These are phyloP conservation scores for Marsdenia floribunda DNA, from an alignment of 257 asterid species.

Conservation along the genomic window DNA sequence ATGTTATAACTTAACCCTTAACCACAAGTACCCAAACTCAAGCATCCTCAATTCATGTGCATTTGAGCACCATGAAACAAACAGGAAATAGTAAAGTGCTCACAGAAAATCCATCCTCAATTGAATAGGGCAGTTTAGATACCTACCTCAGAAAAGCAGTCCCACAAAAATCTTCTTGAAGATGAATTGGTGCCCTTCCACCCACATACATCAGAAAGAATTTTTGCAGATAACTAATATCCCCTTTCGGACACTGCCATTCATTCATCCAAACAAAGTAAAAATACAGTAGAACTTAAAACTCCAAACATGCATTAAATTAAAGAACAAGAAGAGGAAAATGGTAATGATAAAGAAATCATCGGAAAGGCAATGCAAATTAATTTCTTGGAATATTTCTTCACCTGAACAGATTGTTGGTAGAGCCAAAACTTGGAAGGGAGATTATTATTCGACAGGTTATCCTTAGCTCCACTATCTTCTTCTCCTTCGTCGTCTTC, in stretches of 20 bases:
- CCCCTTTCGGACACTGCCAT: constrained; percentile 97
- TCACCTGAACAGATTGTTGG: constrained; percentile 94
- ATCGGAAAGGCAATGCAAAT: too few species aligned
- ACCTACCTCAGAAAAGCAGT: constrained; percentile 87
- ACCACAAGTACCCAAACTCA: neutral
- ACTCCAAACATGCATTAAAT: neutral
- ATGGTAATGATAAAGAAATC: neutral
- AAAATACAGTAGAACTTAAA: neutral
- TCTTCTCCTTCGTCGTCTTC: too few species aligned
- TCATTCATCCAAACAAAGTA: neutral
- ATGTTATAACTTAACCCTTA: neutral
- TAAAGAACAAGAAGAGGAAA: neutral
- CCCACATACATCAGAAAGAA: constrained; percentile 97
- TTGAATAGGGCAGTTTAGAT: neutral
- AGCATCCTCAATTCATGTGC: neutral
- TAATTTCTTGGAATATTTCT: constrained; percentile 6
- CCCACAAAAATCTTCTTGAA: constrained; percentile 98
- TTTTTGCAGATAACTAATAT: constrained; percentile 85
- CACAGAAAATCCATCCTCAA: neutral
- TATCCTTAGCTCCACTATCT: constrained; percentile 13
- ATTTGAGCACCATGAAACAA: neutral
- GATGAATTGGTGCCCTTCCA: constrained; percentile 88
- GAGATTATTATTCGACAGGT: constrained; percentile 22
- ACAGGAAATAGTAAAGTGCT: neutral
- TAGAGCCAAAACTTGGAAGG: constrained; percentile 81